Evolutionary conservation across 169 alveolate genomes (phyloP), one percentile per base, ranked within the genome.

Genomic region (Eimeria sp.): DNA sequence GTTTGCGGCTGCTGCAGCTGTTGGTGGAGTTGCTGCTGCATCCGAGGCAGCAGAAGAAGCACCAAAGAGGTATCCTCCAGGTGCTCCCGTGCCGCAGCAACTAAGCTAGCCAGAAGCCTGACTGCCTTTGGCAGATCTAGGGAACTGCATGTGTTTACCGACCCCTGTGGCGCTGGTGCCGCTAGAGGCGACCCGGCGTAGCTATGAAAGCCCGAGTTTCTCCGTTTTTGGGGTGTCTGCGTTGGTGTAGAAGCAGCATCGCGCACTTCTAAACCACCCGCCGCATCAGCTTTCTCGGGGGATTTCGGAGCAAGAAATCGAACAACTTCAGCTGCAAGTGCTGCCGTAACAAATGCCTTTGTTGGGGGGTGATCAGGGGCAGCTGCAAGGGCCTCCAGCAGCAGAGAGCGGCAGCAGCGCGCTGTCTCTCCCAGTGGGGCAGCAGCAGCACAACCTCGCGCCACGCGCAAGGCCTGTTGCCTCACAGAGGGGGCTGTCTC

Each of bases 21-120:
- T 82, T 87, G 93, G 70, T 87, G 93, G 70, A 63, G 82, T 34
- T 87, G 93, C 58, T 61, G 93, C 49, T 87, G 93, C 93, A 87
- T 63, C 27, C 93, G 78, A 40, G 93, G 93, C 82, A 87, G 49
- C 65, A 87, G 83, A 70, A 87, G 93, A 6, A 54, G 93, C 45
- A 87, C 65, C n/a, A 87, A 49, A 22, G 92, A 58, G 13, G 82
- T 61, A n/a, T 47, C 88, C 63, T 87, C 93, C 47, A 87, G 78
- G 82, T 87, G 93, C 65, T 87, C 93, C 61, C 93, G 78, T 30
- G 93, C 93, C 7, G 82, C 93, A 61, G 93, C 93, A 87, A 58
- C 78, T 61, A 87, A 87, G 30, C 82, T 57, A 3, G 93, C 93
- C 65, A 87, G 45, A n/a, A 87, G 78, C 47, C 93, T 70, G 57